Percentiles rank a stretch among this genome's conserved stretches.
Evolutionary conservation across 1,284 basidiomycete species (phyloP).

Genomic region (Cryptococcus neoformans): DNA sequence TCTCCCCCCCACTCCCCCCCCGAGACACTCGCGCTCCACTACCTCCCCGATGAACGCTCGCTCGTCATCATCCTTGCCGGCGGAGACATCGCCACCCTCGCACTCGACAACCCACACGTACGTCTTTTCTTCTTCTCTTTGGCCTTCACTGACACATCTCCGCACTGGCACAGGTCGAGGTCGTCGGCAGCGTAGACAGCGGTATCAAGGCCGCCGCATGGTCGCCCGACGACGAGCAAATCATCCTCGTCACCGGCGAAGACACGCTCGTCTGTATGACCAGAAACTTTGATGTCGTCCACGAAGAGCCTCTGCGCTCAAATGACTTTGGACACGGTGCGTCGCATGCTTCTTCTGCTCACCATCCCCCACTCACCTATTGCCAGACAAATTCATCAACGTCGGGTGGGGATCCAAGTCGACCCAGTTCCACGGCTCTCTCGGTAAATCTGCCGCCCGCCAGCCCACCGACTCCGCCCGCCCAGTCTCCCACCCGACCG

Average conservation of each 20-base stretch:
- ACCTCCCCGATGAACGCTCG: conserved; percentile 63
- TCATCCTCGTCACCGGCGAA: conserved; percentile 78
- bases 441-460: conserved; percentile 79
- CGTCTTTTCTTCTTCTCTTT: conserved; percentile 34
- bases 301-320: conserved; percentile 69
- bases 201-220: conserved; percentile 80
- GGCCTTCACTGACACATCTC: no score
- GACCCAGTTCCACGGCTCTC: conserved; percentile 96
- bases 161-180: conserved; percentile 60
- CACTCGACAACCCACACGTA: conserved; percentile 42
- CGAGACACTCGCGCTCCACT: conserved; percentile 61
- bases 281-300: conserved; percentile 79
- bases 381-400: conserved; percentile 78
- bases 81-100: conserved; percentile 72
- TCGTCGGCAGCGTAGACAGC: conserved; percentile 80
- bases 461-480: conserved; percentile 31
- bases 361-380: neutral
- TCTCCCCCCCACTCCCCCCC: conserved; percentile 34
- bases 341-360: no score
- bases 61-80: conserved; percentile 64
- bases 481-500: conserved; percentile 56
- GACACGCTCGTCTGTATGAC: conserved; percentile 86
- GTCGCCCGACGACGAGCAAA: conserved; percentile 85
- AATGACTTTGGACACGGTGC: conserved; percentile 80
- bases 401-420: conserved; percentile 98